These are phyloP conservation scores for Neoboletus subvelutipes DNA, from an alignment of 768 basidiomycete genomes.

Conservation along the genomic window DNA sequence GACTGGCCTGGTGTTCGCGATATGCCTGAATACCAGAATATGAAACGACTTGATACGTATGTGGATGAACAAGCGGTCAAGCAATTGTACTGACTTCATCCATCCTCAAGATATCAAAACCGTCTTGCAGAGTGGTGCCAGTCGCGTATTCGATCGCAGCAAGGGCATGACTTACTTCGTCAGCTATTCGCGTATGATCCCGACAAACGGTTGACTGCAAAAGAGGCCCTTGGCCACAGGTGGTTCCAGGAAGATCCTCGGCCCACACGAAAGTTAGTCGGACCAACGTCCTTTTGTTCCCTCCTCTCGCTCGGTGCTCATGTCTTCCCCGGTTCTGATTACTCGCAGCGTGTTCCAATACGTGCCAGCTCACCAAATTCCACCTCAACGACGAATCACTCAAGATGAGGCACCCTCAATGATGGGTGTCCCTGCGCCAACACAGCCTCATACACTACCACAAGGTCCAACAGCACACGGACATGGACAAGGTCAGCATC, in stretches of 20 bases:
- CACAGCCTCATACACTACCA: conserved; percentile 41
- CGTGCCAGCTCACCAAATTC: conserved; percentile 62
- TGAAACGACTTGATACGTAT: conserved; percentile 75
- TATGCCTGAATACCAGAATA: conserved; percentile 86
- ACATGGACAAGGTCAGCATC: conserved; percentile 47
- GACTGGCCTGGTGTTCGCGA: conserved; percentile 85
- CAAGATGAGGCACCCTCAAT: conserved; percentile 91
- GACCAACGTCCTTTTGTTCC: background rate
- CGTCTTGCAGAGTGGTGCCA: conserved; percentile 77
- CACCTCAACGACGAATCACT: conserved; percentile 85
- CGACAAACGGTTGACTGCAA: conserved; percentile 78
- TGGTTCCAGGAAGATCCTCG: conserved; percentile 94
- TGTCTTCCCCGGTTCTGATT: background rate
- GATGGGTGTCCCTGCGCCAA: conserved; percentile 62
- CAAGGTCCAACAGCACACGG: conserved; percentile 44
- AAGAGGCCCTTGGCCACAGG: conserved; percentile 75
- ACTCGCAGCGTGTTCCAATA: conserved; percentile 68
- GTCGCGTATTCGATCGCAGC: conserved; percentile 52
- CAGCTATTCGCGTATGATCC: conserved; percentile 91
- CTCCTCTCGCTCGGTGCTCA: conserved; percentile 4
- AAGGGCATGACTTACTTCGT: conserved; percentile 81
- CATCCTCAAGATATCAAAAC: conserved; percentile 51
- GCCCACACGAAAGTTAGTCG: conserved; percentile 78
- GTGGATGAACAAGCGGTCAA: conserved; percentile 24
- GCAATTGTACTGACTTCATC: conserved; percentile 1